These are phyloP conservation scores for Marvania coccoides DNA, from an alignment of 139 green algal species.

Conservation along the genomic window DNA sequence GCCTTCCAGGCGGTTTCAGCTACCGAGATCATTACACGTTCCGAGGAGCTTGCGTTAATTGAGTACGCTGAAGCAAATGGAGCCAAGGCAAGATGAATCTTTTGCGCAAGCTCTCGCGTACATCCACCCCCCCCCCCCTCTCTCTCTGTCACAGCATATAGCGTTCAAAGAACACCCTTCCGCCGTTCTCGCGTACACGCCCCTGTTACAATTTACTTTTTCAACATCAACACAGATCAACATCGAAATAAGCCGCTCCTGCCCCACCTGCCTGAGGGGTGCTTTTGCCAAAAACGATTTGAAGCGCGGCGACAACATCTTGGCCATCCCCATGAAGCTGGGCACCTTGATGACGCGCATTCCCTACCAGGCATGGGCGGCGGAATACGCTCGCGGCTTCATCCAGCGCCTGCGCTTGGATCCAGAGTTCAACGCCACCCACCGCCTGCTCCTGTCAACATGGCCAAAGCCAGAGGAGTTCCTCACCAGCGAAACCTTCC, in stretches of 20 bases:
- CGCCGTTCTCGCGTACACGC: no score
- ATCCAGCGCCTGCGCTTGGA: not conserved
- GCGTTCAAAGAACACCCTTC: no score
- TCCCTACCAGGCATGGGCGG: not conserved
- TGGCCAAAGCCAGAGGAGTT: not conserved
- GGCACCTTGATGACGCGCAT: not conserved
- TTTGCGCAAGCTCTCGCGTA: no score
- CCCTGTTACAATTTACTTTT: no score
- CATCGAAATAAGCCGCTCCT: not conserved
- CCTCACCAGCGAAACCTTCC: not conserved
- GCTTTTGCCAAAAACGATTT: not conserved
- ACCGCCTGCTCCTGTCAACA: not conserved
- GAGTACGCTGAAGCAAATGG: no score
- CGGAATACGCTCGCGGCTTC: not conserved
- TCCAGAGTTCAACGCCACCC: not conserved
- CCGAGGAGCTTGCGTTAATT: no score
- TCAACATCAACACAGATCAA: no score
- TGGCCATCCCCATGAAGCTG: not conserved
- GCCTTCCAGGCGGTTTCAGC: no score
- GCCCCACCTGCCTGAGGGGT: constrained; percentile 3
- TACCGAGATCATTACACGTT: no score
- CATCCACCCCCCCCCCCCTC: no score
- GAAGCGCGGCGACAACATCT: not conserved
- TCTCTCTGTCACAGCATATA: no score
- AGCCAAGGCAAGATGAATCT: no score